Evolutionary conservation across 345 rosid genomes (phyloP), one percentile per base, ranked within the genome.

Genomic region (Psidium friedrichsthalianum): DNA sequence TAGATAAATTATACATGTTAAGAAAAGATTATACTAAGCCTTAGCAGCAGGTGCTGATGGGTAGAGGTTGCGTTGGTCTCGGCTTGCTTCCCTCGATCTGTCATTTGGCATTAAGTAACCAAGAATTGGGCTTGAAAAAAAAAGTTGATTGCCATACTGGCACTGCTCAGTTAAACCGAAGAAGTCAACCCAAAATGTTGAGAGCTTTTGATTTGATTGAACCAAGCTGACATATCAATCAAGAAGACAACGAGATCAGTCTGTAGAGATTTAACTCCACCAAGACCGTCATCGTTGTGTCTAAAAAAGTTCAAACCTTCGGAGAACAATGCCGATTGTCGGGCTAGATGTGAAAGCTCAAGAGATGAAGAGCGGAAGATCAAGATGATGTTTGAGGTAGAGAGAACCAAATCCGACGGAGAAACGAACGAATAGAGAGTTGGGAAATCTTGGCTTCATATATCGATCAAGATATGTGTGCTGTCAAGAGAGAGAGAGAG

Each of bases 141-240:
- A 18, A 15, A 29, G 29, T 1, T 1, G 53, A 40, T 25, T 56
- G 32, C 27, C 87, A 85, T 87, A 87, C 85, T 87, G 89, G 86
- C 89, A 74, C 89, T 85, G 87, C 89, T 87, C 51, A 84, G 49
- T 87, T 57, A 85, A 85, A 85, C 36, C 40, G 21, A 85, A 85
- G 44, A 29, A 40, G 58, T 32, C 83, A 36, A 36, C 18, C 49
- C 21, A 49, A 6, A 51, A 25, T 3, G 42, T 49, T 52, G 32
- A 85, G 83, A 56, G 76, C 29, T 61, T 86, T 86, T 74, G 85
- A 86, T 56, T 84, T 32, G 88, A 86, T 86, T 86, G 88, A 49
- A 61, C 83, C 22, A 59, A 6, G 83, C 85, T 85, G 83, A 86
- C 83, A 86, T 83, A 61, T 36, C 74, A 61, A 61, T 61, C 42